Percentiles rank a stretch among this genome's conserved stretches.
These are phyloP conservation scores for Russula sp. DNA, from an alignment of 768 basidiomycete species.

Conservation along the genomic window DNA sequence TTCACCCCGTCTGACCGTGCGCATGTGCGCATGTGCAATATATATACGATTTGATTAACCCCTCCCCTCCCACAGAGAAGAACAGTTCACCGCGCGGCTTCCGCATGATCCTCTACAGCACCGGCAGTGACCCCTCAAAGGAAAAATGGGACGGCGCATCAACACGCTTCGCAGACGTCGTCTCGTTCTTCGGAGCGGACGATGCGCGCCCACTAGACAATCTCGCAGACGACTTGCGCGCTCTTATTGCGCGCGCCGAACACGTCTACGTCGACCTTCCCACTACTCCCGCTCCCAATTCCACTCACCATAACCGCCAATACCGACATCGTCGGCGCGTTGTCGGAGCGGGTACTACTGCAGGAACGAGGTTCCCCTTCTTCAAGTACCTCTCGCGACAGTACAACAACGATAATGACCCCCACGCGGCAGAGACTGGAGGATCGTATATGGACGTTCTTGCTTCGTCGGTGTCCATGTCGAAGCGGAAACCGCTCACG, in stretches of 20 bases:
- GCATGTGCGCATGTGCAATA: neutral
- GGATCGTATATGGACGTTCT: conserved; percentile 50
- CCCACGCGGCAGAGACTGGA: too few species aligned
- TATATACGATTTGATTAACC: too few species aligned
- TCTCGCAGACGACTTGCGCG: conserved; percentile 58
- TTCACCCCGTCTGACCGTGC: neutral
- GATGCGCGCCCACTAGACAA: conserved; percentile 56
- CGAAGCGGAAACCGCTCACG: conserved; percentile 52
- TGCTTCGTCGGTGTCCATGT: conserved; percentile 44
- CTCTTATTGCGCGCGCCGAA: conserved; percentile 47
- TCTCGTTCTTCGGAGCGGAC: conserved; percentile 73
- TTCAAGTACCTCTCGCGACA: conserved; percentile 32
- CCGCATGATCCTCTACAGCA: conserved; percentile 80
- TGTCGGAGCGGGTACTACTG: too few species aligned
- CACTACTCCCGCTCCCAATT: conserved; percentile 20
- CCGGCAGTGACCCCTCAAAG: conserved; percentile 66
- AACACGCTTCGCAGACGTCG: conserved; percentile 64
- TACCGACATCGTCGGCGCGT: neutral
- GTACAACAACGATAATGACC: too few species aligned
- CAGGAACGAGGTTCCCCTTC: conserved; percentile 9
- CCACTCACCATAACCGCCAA: neutral
- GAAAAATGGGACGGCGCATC: conserved; percentile 94
- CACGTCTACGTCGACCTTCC: conserved; percentile 45
- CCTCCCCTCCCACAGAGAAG: conserved; percentile 51
- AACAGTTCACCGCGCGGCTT: conserved; percentile 71